Evolutionary conservation across 2,329 filamentous ascomycete species (phyloP).

Genomic region (Colletotrichum sp.): DNA sequence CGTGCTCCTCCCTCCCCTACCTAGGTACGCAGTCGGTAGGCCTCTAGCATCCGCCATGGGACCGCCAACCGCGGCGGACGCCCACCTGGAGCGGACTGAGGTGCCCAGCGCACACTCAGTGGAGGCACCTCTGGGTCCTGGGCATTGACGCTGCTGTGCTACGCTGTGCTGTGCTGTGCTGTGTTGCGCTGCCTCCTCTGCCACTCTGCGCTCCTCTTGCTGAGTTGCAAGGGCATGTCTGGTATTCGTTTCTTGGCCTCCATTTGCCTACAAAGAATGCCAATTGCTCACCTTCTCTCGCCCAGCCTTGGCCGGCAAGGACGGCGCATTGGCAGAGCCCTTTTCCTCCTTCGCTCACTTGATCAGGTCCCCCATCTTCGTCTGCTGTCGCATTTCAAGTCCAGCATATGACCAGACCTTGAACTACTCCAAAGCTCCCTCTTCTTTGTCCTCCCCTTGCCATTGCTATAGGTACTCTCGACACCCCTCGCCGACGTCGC

Average conservation of each 20-base stretch:
- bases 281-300: constrained; percentile 4
- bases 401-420: not conserved
- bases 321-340: constrained; percentile 16
- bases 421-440: not conserved
- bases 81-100: not conserved
- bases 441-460: not conserved
- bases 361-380: not conserved
- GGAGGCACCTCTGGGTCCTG: not conserved
- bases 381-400: not conserved
- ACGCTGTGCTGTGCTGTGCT: too few species aligned
- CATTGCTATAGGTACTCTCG: not conserved
- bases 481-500: not conserved
- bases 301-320: constrained; percentile 21
- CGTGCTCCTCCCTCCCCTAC: not conserved
- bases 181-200: not conserved
- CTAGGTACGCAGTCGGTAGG: not conserved
- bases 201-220: not conserved
- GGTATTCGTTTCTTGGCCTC: constrained; percentile 11
- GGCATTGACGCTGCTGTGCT: not conserved
- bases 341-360: not conserved
- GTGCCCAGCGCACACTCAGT: not conserved
- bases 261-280: constrained; percentile 13
- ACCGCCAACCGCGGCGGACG: not conserved
- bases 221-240: not conserved
- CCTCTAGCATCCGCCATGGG: not conserved